Evolutionary conservation across 75 land plant species (phyloP).

Genomic region (Chamaecyparis obtusa): DNA sequence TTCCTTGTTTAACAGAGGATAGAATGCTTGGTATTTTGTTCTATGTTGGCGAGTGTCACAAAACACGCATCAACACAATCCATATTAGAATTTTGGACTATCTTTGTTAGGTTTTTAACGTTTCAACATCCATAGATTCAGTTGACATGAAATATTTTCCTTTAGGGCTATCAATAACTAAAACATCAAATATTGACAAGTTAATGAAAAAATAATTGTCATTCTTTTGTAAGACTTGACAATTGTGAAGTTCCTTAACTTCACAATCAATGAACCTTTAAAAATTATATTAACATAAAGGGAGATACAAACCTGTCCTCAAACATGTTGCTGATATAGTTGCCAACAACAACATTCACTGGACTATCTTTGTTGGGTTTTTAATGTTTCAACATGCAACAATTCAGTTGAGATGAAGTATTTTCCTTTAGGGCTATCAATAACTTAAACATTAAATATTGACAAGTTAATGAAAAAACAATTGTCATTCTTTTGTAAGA

Average conservation of each 20-base stretch:
- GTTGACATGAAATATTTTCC: not conserved
- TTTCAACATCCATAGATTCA: not conserved
- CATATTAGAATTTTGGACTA: not conserved
- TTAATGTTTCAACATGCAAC: not conserved
- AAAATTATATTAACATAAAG: not conserved
- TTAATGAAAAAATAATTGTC: too few relatives aligned
- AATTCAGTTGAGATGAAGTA: not conserved
- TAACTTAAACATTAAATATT: not conserved
- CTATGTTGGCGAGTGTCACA: too few relatives aligned
- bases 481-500: not conserved
- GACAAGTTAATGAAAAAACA: not conserved
- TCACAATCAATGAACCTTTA: not conserved
- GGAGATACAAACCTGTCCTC: constrained; percentile 73
- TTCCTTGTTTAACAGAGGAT: too few relatives aligned
- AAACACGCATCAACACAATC: not conserved
- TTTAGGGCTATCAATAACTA: not conserved
- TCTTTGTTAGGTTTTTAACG: not conserved
- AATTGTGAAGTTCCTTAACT: constrained; percentile 8
- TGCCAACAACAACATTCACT: constrained; percentile 82
- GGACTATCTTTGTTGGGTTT: not conserved
- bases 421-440: not conserved
- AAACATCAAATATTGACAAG: not conserved
- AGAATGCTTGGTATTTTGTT: too few relatives aligned
- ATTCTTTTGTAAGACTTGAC: not conserved
- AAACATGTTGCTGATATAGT: constrained; percentile 83